A percentile compares a stretch with the other conserved stretches of the same genome.
These are phyloP conservation scores for Metschnikowia rubicola DNA, from an alignment of 805 yeast genomes.

Conservation along the genomic window DNA sequence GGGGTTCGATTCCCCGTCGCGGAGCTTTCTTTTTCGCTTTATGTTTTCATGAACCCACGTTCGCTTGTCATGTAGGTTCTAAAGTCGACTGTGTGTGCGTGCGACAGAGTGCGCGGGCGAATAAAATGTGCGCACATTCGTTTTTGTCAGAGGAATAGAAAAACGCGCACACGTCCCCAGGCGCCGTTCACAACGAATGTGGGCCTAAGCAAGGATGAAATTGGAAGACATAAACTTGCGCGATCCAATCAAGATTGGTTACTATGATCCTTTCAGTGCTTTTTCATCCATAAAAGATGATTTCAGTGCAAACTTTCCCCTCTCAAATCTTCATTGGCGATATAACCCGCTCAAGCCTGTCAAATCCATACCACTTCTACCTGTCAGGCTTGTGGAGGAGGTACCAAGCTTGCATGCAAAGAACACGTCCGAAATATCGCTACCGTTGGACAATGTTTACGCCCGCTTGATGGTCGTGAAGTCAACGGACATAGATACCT, in stretches of 20 bases:
- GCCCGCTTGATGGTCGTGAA: constrained; percentile 66
- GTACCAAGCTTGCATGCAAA: constrained; percentile 34
- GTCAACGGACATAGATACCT: constrained; percentile 66
- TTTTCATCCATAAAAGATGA: constrained; percentile 43
- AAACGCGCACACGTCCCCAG: background rate
- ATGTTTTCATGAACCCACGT: constrained; percentile 15
- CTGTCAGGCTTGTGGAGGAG: constrained; percentile 56
- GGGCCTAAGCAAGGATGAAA: constrained; percentile 5
- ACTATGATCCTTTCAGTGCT: constrained; percentile 71
- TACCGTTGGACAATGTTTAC: constrained; percentile 25
- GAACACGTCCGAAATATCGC: constrained; percentile 25
- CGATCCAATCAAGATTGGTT: constrained; percentile 43
- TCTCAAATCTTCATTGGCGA: constrained; percentile 72
- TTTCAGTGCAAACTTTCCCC: constrained; percentile 46
- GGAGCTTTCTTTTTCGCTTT: constrained; percentile 18
- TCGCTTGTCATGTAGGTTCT: constrained; percentile 16
- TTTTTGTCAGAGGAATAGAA: no score
- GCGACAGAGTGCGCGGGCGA: no score
- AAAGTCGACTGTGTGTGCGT: background rate
- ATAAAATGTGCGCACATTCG: no score
- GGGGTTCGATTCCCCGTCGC: constrained; percentile 25
- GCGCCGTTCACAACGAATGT: background rate
- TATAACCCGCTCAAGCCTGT: constrained; percentile 46
- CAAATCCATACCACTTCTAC: constrained; percentile 60
- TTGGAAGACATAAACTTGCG: constrained; percentile 14